These are phyloP conservation scores for Polyporus arcularius DNA, from an alignment of 768 basidiomycete species.

Conservation along the genomic window DNA sequence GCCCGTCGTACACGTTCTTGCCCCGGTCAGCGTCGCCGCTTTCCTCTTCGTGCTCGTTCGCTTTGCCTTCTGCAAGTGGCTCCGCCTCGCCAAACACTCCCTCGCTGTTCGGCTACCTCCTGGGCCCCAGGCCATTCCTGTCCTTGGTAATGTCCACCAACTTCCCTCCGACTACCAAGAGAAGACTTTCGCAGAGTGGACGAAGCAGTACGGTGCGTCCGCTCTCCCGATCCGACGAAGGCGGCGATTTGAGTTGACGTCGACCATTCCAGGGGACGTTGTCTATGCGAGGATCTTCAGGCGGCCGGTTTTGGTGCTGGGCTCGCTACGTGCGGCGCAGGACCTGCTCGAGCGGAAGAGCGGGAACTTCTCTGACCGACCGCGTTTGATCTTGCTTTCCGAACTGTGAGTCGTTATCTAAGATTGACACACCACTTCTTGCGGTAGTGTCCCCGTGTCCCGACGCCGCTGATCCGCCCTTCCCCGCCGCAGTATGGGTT, in stretches of 20 bases:
- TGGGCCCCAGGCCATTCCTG: slow-evolving; percentile 31
- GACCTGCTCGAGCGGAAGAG: slow-evolving; percentile 38
- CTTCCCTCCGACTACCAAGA: slow-evolving; percentile 27
- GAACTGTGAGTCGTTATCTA: slow-evolving; percentile 27
- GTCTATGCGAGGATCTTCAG: slow-evolving; percentile 32
- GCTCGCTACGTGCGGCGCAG: slow-evolving; percentile 32
- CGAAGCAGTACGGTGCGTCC: slow-evolving; percentile 28
- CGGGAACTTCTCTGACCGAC: slow-evolving; percentile 36
- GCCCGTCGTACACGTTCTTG: slow-evolving; percentile 7
- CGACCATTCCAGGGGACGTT: slow-evolving; percentile 32
- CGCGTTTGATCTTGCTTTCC: slow-evolving; percentile 27
- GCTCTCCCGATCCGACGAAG: slow-evolving; percentile 5
- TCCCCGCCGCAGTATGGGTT: slow-evolving; percentile 21
- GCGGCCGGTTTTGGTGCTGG: slow-evolving; percentile 33
- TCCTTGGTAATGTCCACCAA: slow-evolving; percentile 34
- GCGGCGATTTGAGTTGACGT: slow-evolving; percentile 7
- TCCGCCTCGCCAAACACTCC: slow-evolving; percentile 2
- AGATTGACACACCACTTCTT: neutral
- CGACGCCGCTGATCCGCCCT: slow-evolving; percentile 1
- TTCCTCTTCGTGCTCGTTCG: slow-evolving; percentile 19
- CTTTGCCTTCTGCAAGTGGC: slow-evolving; percentile 1
- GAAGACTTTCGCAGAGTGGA: slow-evolving; percentile 29
- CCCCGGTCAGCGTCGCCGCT: slow-evolving; percentile 12
- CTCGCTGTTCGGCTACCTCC: slow-evolving; percentile 27
- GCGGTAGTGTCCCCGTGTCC: neutral